Conservation (phyloP, 331 rosid genomes). For the Quercus tomentella region DNA sequence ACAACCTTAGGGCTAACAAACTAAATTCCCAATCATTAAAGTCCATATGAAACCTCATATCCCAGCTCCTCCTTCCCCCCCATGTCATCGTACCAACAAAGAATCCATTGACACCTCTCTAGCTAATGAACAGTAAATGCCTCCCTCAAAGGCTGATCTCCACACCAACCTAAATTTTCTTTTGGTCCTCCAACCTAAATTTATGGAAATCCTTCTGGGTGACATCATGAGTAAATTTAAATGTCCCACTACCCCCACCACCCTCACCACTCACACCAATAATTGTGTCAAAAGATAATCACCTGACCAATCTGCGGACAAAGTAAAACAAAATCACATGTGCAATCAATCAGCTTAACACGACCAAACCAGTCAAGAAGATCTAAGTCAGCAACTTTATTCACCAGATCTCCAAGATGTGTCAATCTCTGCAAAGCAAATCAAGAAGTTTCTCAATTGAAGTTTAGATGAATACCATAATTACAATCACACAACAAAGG, state of each 20-base stretch:
- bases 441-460: slow-evolving; percentile 4
- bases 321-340: slow-evolving; percentile 62
- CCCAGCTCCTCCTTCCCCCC: not conserved
- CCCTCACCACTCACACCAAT: not conserved
- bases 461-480: not conserved
- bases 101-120: too few species aligned
- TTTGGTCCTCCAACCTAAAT: not conserved
- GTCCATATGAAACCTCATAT: not conserved
- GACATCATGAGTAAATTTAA: not conserved
- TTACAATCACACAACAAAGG: not conserved
- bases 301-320: slow-evolving; percentile 91
- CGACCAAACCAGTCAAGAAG: slow-evolving; percentile 89
- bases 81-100: too few species aligned
- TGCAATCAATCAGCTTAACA: slow-evolving; percentile 71
- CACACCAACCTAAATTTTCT: not conserved
- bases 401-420: slow-evolving; percentile 53
- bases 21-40: too few species aligned
- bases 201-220: not conserved
- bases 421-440: slow-evolving; percentile 53
- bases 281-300: slow-evolving; percentile 17
- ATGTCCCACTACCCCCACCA: not conserved
- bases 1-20: not conserved
- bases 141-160: too few species aligned
- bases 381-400: slow-evolving; percentile 56
- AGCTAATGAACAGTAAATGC: too few species aligned